phyloP scores from a whole-genome alignment of 1,284 basidiomycete species.

The Neotropicomus parvogracilis region DNA sequence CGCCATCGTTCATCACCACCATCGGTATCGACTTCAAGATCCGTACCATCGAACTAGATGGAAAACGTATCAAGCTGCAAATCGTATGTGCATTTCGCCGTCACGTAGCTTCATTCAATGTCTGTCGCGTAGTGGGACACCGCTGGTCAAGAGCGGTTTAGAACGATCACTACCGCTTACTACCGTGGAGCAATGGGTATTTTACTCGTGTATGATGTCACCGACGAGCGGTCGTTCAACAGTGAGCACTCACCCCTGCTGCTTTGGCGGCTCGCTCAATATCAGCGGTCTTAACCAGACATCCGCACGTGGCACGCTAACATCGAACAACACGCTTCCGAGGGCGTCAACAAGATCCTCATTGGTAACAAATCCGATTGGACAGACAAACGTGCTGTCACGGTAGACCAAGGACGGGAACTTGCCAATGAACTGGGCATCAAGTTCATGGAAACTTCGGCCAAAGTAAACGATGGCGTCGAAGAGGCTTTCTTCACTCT shows the following conservation, averaged over 20 bases:
- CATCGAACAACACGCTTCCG: conserved; percentile 98
- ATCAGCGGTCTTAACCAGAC: conserved; percentile 49
- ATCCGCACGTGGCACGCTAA: conserved; percentile 99
- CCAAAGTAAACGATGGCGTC: conserved; percentile 96
- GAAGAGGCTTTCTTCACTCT: conserved; percentile 99
- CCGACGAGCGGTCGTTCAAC: conserved; percentile 96
- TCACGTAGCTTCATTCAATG: conserved; percentile 7
- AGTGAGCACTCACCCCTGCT: conserved; percentile 54
- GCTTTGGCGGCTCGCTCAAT: conserved; percentile 7
- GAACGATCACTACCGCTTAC: conserved; percentile 99
- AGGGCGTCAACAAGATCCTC: conserved; percentile 98
- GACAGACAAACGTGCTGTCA: conserved; percentile 93
- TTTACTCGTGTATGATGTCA: conserved; percentile 97
- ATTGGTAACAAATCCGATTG: conserved; percentile 99
- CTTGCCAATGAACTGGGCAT: conserved; percentile 88
- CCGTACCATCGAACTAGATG: conserved; percentile 93
- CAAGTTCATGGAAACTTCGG: conserved; percentile 96
- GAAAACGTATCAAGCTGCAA: conserved; percentile 94
- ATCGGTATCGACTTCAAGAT: conserved; percentile 98
- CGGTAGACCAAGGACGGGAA: conserved; percentile 78
- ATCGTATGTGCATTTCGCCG: conserved; percentile 59
- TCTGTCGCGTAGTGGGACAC: conserved; percentile 81
- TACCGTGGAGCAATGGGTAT: conserved; percentile 99
- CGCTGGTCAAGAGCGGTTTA: conserved; percentile 98
- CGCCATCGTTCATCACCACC: conserved; percentile 98